These are phyloP conservation scores for Penicillium sumatraense DNA, from an alignment of 2,329 filamentous ascomycete species.

Conservation along the genomic window DNA sequence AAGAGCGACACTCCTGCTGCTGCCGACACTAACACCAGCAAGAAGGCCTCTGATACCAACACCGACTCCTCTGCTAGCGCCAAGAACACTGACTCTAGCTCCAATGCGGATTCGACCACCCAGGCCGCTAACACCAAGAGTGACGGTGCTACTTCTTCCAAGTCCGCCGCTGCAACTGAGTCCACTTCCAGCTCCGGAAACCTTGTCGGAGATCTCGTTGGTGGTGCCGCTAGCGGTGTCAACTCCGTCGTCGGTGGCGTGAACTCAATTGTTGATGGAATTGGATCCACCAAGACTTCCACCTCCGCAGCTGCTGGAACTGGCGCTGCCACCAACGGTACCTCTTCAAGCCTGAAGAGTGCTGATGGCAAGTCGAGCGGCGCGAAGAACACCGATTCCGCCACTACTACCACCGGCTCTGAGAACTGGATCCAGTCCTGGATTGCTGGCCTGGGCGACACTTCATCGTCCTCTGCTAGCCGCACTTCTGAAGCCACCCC, in stretches of 20 bases:
- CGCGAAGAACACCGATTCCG: neutral
- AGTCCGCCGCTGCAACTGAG: neutral
- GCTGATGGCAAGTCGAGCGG: neutral
- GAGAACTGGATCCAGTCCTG: conserved; percentile 3
- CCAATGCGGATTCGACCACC: conserved; percentile 1
- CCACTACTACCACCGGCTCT: conserved; percentile 2
- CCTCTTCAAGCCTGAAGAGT: neutral
- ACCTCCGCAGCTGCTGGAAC: conserved; percentile 6
- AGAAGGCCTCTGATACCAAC: conserved; percentile 18
- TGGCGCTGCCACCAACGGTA: conserved; percentile 2
- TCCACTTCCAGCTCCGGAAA: conserved; percentile 1
- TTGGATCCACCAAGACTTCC: conserved; percentile 9
- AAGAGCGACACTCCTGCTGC: conserved; percentile 3
- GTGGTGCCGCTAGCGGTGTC: neutral
- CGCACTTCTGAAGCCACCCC: too few relatives aligned
- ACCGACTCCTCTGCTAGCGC: neutral
- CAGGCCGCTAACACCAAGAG: neutral
- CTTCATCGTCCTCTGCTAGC: conserved; percentile 8
- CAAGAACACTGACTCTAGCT: neutral
- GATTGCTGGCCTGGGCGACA: neutral
- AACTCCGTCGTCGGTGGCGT: neutral
- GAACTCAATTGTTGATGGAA: conserved; percentile 1
- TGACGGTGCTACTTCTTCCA: neutral
- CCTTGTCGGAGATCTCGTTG: neutral
- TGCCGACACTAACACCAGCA: conserved; percentile 2